phyloP scores from a whole-genome alignment of 495 filamentous ascomycete species.

The Diplogelasinospora grovesii region DNA sequence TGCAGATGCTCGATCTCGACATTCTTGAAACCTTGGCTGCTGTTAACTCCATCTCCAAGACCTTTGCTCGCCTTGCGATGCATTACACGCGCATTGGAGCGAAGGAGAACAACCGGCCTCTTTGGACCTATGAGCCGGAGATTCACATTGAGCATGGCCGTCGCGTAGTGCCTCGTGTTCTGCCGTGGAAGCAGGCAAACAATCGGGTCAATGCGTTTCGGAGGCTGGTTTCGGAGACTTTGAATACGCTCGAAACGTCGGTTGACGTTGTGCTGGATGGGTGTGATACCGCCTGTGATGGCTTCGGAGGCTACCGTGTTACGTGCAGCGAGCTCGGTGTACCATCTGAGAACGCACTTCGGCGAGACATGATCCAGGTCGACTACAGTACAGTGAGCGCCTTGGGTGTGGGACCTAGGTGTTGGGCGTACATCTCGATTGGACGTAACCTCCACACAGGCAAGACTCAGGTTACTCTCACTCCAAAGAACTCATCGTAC shows the following conservation, averaged over 20 bases:
- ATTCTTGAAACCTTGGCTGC: slow-evolving; percentile 9
- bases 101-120: slow-evolving; percentile 1
- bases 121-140: slow-evolving; percentile 33
- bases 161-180: slow-evolving; percentile 30
- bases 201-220: slow-evolving; percentile 31
- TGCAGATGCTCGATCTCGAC: slow-evolving; percentile 39
- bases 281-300: too few species aligned
- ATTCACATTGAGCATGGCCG: slow-evolving; percentile 26
- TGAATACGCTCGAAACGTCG: slow-evolving; percentile 23
- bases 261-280: slow-evolving; percentile 25
- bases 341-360: too few species aligned
- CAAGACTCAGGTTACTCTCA: slow-evolving; percentile 22
- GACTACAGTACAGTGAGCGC: slow-evolving; percentile 32
- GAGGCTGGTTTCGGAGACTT: slow-evolving; percentile 22
- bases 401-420: slow-evolving; percentile 10
- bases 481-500: slow-evolving; percentile 26
- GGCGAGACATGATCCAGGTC: slow-evolving; percentile 19
- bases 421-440: slow-evolving; percentile 21
- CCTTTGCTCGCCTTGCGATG: slow-evolving; percentile 23
- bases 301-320: too few species aligned
- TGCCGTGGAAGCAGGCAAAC: slow-evolving; percentile 33
- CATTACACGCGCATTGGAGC: neutral
- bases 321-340: too few species aligned
- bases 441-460: slow-evolving; percentile 21
- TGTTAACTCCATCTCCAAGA: slow-evolving; percentile 13